Evolutionary conservation across 352 stramenopile genomes (phyloP), one percentile per base, ranked within the genome.

Genomic region (Aphanomyces euteiches): DNA sequence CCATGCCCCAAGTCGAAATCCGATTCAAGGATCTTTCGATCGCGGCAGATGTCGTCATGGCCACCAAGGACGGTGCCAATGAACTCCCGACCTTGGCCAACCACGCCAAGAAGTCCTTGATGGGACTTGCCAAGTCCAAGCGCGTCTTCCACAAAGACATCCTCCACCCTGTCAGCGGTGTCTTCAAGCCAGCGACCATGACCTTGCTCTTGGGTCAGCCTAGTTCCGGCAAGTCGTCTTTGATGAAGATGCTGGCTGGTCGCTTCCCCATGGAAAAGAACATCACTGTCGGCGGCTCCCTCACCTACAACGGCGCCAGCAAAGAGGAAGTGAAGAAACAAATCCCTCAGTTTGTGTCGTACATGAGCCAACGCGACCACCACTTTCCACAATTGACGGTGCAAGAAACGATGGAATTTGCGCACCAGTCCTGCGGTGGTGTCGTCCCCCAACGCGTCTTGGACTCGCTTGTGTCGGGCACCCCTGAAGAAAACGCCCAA

Each of bases 1-100:
- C 72, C 15, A 77, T 87, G 69, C 82, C 80, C 2, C 80, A 88
- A 58, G 80, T 87, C 70, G 82, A 90, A 60, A 74, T 90, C 34
- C 82, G 78, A 21, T 85, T 88, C 64, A 57, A 72, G 1, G 45
- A 90, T 56, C 47, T 90, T 54, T 78, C 76, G 12, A 61, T 88
- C 19, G 77, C 77, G 19, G 82, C 80, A 0, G 72, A 89, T 34
- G 58, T 66, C 3, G n/a, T 53, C 15, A 39, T 66, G 4, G 58
- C 61, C 12, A 65, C 61, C 10, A 57, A 57, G 34, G 41, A 65
- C 19, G 61, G 66, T 6, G 28, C 28, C 28, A n/a, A 72, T 41
- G 66, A 72, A 8, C 64, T 85, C 64, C 79, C 79, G 36, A 87
- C 79, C 34, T 21, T 87, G n/a, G 73, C 60, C 10, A 84, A 84